phyloP scores from a whole-genome alignment of 768 basidiomycete genomes.

The Dioszegia hungarica region DNA sequence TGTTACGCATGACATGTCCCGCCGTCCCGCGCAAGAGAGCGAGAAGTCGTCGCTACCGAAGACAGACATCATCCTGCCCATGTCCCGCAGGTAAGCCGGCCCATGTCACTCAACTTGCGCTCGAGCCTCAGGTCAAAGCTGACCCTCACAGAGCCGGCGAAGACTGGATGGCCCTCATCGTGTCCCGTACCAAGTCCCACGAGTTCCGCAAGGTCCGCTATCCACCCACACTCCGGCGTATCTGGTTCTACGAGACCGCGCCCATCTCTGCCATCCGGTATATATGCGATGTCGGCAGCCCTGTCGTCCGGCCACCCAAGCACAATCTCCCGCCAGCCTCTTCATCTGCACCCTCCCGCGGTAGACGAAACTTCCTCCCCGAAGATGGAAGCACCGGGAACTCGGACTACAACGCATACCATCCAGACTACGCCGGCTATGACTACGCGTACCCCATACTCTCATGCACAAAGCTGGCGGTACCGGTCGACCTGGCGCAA shows the following conservation, averaged over 20 bases:
- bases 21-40: too few species aligned
- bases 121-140: not conserved
- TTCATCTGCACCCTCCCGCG: not conserved
- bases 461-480: conserved; percentile 5
- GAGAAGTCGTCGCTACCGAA: not conserved
- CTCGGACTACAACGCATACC: conserved; percentile 8
- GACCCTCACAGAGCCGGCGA: conserved; percentile 10
- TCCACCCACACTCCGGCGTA: conserved; percentile 9
- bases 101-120: too few species aligned
- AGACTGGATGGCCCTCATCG: conserved; percentile 22
- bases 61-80: conserved; percentile 15
- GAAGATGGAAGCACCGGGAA: conserved; percentile 14
- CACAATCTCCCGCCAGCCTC: not conserved
- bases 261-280: conserved; percentile 15
- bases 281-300: conserved; percentile 16
- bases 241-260: conserved; percentile 25
- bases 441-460: conserved; percentile 16
- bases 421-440: conserved; percentile 14
- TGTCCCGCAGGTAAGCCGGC: conserved; percentile 13
- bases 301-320: not conserved
- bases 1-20: too few species aligned
- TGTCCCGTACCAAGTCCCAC: conserved; percentile 11
- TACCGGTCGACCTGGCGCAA: not conserved
- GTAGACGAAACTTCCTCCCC: too few species aligned
- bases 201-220: conserved; percentile 23